Percentiles rank a stretch among this genome's conserved stretches.
These are phyloP conservation scores for Neophaeococcomyces aloes DNA, from an alignment of 2,329 filamentous ascomycete species.

Conservation along the genomic window DNA sequence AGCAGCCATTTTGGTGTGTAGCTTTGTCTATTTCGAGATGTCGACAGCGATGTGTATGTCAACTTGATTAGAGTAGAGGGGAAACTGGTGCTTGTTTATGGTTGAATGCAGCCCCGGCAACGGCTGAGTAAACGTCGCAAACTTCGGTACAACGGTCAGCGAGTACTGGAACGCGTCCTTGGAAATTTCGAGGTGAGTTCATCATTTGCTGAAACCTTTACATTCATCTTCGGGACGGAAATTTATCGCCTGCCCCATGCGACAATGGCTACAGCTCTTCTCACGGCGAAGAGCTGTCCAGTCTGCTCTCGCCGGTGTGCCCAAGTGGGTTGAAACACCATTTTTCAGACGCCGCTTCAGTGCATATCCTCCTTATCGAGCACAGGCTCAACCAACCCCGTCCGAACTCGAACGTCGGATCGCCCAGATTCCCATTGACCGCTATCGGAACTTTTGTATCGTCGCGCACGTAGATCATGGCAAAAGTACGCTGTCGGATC, in stretches of 20 bases:
- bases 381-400: slow-evolving; percentile 22
- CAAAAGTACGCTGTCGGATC: slow-evolving; percentile 89
- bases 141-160: background rate
- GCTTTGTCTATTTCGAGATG: too few species aligned
- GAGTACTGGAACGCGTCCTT: background rate
- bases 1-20: slow-evolving; percentile 20
- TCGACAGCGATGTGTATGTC: too few species aligned
- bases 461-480: slow-evolving; percentile 98
- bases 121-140: background rate
- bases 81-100: too few species aligned
- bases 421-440: slow-evolving; percentile 40
- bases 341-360: background rate
- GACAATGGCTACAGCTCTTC: slow-evolving; percentile 22
- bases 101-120: too few species aligned
- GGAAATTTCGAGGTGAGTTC: background rate
- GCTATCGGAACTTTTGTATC: slow-evolving; percentile 88
- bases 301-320: slow-evolving; percentile 13
- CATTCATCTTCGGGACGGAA: background rate
- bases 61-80: too few species aligned
- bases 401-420: slow-evolving; percentile 50
- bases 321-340: slow-evolving; percentile 3
- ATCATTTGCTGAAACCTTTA: background rate
- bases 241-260: slow-evolving; percentile 14
- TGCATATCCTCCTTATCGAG: background rate
- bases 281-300: slow-evolving; percentile 20